phyloP scores from a whole-genome alignment of 805 yeast genomes.

The Metahyphopichia silvanorum region DNA sequence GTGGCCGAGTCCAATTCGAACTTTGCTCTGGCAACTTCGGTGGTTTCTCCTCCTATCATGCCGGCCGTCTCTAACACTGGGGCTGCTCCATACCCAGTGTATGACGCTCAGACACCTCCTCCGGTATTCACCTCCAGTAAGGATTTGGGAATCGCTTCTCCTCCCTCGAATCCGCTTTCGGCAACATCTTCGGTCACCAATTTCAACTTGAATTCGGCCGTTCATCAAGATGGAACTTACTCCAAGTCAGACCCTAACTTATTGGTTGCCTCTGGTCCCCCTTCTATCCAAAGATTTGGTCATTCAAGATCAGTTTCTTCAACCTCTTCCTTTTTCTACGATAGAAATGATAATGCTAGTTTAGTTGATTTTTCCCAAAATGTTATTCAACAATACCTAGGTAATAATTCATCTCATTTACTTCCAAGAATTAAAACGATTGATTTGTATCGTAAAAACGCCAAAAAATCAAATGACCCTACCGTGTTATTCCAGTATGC shows the following conservation, averaged over 20 bases:
- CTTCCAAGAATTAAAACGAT: constrained; percentile 79
- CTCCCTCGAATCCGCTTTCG: constrained; percentile 26
- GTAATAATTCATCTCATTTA: constrained; percentile 48
- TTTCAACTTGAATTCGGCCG: constrained; percentile 15
- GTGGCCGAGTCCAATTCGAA: too few relatives aligned
- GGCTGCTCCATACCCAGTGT: constrained; percentile 12
- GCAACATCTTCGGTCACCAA: constrained; percentile 36
- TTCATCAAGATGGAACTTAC: constrained; percentile 3
- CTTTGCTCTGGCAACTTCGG: too few relatives aligned
- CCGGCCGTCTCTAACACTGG: too few relatives aligned
- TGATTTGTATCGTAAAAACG: constrained; percentile 83
- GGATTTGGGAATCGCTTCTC: constrained; percentile 14
- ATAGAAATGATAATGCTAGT: constrained; percentile 27
- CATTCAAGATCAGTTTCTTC: constrained; percentile 37
- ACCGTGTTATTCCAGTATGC: constrained; percentile 87
- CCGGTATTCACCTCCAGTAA: constrained; percentile 18
- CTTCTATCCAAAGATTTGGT: constrained; percentile 9
- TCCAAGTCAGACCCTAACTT: constrained; percentile 28
- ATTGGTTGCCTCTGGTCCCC: constrained; percentile 1
- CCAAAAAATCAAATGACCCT: constrained; percentile 81
- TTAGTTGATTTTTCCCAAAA: constrained; percentile 52
- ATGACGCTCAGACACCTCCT: constrained; percentile 23
- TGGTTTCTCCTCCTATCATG: too few relatives aligned
- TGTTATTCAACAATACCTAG: constrained; percentile 50
- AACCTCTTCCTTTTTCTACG: constrained; percentile 34